phyloP scores from a whole-genome alignment of 164 flowering plant species.

The Piper longum region DNA sequence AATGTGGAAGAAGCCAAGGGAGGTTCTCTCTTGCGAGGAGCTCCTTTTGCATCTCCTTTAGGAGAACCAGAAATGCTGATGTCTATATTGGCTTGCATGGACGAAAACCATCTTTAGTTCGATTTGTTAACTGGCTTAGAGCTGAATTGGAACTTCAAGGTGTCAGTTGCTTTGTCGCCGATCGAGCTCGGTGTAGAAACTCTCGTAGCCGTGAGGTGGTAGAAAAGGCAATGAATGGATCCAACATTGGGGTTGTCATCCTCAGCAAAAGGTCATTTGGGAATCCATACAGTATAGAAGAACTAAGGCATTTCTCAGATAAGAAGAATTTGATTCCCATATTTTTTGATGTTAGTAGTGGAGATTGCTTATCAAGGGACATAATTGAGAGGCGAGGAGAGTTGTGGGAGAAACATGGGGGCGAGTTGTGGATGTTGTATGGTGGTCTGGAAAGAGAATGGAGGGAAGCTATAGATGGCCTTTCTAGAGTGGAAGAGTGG shows the following conservation, averaged over 20 bases:
- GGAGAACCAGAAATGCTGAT: conserved; percentile 61
- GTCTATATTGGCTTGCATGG: conserved; percentile 87
- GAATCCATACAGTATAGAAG: conserved; percentile 82
- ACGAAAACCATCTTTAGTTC: conserved; percentile 51
- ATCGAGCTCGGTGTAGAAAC: conserved; percentile 61
- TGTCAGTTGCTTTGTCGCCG: conserved; percentile 70
- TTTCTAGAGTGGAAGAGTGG: conserved; percentile 72
- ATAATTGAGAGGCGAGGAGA: conserved; percentile 83
- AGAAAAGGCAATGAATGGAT: conserved; percentile 71
- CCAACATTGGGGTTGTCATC: conserved; percentile 68
- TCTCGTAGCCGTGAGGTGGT: conserved; percentile 53
- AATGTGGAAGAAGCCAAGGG: conserved; percentile 25
- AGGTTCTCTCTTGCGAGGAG: conserved; percentile 23
- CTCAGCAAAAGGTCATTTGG: conserved; percentile 70
- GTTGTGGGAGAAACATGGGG: conserved; percentile 82
- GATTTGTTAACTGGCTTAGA: conserved; percentile 80
- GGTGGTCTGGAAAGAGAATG: conserved; percentile 88
- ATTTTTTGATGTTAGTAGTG: conserved; percentile 69
- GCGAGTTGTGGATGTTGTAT: conserved; percentile 68
- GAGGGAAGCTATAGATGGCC: conserved; percentile 68
- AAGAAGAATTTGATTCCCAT: conserved; percentile 82
- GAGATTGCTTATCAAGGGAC: conserved; percentile 76
- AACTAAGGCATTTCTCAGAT: conserved; percentile 51
- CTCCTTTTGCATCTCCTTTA: conserved; percentile 32
- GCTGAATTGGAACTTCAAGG: conserved; percentile 88